Conservation (phyloP, 257 asterid genomes). For the Nicotiana knightiana region DNA sequence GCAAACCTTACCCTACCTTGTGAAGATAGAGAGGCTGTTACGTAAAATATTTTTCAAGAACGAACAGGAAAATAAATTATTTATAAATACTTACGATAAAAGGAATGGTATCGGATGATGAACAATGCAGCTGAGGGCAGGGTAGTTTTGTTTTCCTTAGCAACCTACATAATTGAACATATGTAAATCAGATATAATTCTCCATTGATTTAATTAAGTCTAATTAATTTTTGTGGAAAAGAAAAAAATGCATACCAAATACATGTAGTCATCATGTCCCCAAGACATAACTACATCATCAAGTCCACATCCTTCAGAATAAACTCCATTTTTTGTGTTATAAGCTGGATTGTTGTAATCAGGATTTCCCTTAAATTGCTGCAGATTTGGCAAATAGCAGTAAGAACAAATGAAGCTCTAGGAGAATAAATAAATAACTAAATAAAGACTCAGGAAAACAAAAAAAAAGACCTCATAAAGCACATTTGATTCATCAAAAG, state of each 20-base stretch:
- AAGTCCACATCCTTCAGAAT: slow-evolving; percentile 39
- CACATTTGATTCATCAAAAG: slow-evolving; percentile 40
- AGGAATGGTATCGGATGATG: slow-evolving; percentile 40
- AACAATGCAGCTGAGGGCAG: slow-evolving; percentile 40
- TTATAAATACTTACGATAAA: slow-evolving; percentile 23
- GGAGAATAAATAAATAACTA: too few species aligned
- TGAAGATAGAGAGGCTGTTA: too few species aligned
- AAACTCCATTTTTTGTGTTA: slow-evolving; percentile 38
- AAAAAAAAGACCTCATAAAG: slow-evolving; percentile 27
- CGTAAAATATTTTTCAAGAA: neutral
- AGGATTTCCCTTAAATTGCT: slow-evolving; percentile 33
- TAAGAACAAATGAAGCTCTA: neutral
- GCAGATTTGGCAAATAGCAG: neutral
- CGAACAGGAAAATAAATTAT: neutral
- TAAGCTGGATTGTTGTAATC: slow-evolving; percentile 19
- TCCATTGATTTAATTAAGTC: neutral
- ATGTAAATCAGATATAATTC: neutral
- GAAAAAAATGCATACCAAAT: slow-evolving; percentile 25
- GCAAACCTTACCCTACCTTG: too few species aligned
- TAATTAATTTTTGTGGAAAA: neutral
- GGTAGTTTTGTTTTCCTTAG: slow-evolving; percentile 33
- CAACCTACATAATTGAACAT: slow-evolving; percentile 26
- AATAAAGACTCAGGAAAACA: neutral
- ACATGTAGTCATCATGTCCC: slow-evolving; percentile 52
- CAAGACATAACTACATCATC: slow-evolving; percentile 43